These are phyloP conservation scores for Euptelea pleiosperma DNA, from an alignment of 164 flowering plant species.

Conservation along the genomic window DNA sequence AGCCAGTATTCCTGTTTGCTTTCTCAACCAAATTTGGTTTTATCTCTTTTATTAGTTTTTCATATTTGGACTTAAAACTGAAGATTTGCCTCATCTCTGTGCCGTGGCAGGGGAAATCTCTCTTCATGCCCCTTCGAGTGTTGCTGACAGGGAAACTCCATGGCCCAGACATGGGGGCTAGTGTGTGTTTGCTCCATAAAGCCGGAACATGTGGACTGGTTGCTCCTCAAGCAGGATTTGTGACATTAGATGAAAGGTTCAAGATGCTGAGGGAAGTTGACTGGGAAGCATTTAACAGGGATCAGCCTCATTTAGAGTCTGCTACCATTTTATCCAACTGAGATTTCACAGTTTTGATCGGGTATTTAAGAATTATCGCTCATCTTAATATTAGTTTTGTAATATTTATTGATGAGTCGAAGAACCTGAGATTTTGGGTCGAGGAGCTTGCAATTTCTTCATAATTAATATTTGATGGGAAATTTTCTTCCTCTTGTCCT, in stretches of 20 bases:
- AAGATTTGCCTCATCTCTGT: neutral
- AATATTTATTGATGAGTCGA: too few relatives aligned
- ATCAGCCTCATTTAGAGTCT: slow-evolving; percentile 35
- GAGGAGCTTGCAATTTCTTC: too few relatives aligned
- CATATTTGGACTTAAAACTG: too few relatives aligned
- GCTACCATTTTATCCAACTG: slow-evolving; percentile 32
- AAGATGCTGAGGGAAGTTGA: slow-evolving; percentile 54
- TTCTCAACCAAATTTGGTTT: too few relatives aligned
- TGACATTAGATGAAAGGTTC: slow-evolving; percentile 66
- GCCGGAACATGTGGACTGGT: slow-evolving; percentile 55
- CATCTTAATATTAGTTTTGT: too few relatives aligned
- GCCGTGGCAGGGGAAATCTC: slow-evolving; percentile 74
- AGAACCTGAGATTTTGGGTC: too few relatives aligned
- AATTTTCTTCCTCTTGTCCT: too few relatives aligned
- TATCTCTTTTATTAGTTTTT: too few relatives aligned
- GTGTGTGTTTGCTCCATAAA: slow-evolving; percentile 59
- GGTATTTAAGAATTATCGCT: neutral
- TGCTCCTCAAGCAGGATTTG: slow-evolving; percentile 54
- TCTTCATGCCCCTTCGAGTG: slow-evolving; percentile 92
- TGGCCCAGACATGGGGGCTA: slow-evolving; percentile 84
- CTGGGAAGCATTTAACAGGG: slow-evolving; percentile 59
- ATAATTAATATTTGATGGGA: too few relatives aligned
- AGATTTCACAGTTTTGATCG: slow-evolving; percentile 20
- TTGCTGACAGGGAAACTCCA: slow-evolving; percentile 92
- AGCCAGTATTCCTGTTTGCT: too few relatives aligned